Evolutionary conservation across 371 early-diverging fungal species (phyloP), one percentile per base, ranked within the genome.

Genomic region (Entomophthora muscae): DNA sequence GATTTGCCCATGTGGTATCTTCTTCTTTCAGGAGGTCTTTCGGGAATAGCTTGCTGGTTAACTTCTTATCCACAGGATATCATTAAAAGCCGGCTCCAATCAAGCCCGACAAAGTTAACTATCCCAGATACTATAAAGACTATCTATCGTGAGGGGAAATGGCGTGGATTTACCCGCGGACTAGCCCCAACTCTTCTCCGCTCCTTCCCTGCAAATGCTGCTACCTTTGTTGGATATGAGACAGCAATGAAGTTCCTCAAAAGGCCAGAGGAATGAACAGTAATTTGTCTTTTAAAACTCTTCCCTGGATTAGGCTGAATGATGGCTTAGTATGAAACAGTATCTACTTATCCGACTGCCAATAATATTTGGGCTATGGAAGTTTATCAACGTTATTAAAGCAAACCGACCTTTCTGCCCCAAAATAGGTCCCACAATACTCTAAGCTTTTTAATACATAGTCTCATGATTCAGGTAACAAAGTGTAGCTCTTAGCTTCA

Each of bases 61-160:
- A 83, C 86, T 1, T 86, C 88, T 28, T 90, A 88, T 68, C 93
- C 93, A 30, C 89, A 90, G 69, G 93, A 92, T 69, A 90, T 92
- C 23, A 75, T 91, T 69, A 92, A 92, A 72, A 84, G 84, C 64
- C 76, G 83, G 30, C 81, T 85, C 72, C 89, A 91, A 70, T 32
- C 61, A 17, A 51, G 52, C 23, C 23, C 42, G 42, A 27, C 3
- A 22, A 61, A 32, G n/a, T 10, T 61, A 10, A 52, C 17, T 13
- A 52, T 61, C 23, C n/a, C 22, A 26, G 32, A 61, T 13, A 32
- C 32, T 61, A 61, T 61, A 13, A 30, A 21, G 3, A 51, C 17
- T 53, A 80, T 81, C 0, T 84, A 82, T 66, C 70, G 64, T 65
- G 61, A 74, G 2, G 83, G 83, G 61, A 84, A 84, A 17, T 30